Conservation (phyloP, 2,329 filamentous ascomycete species). For the Alternaria longipes region DNA sequence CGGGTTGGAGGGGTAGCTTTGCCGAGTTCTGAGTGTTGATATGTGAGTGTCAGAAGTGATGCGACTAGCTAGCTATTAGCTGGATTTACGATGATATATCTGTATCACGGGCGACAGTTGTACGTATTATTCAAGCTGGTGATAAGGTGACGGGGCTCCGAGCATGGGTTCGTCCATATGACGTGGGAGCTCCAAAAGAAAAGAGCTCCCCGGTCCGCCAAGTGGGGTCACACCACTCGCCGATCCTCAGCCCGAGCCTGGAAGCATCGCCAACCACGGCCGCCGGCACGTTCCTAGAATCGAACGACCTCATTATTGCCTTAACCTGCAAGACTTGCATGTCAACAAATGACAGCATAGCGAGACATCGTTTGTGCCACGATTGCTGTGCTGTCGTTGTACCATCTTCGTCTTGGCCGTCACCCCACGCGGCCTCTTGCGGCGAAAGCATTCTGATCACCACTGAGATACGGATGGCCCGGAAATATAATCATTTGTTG, state of each 20-base stretch:
- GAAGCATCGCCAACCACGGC: slow-evolving; percentile 3
- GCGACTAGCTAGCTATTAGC: not conserved
- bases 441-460: not conserved
- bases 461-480: not conserved
- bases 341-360: not conserved
- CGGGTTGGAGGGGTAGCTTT: slow-evolving; percentile 23
- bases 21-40: slow-evolving; percentile 8
- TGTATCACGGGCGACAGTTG: not conserved
- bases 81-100: not conserved
- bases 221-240: slow-evolving; percentile 29
- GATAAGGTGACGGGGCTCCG: slow-evolving; percentile 22
- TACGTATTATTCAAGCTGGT: slow-evolving; percentile 1
- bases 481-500: not conserved
- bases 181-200: slow-evolving; percentile 29
- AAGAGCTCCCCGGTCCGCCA: slow-evolving; percentile 23
- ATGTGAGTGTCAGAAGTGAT: slow-evolving; percentile 1
- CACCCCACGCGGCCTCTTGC: slow-evolving; percentile 6
- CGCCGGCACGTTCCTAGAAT: not conserved
- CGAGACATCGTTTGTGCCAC: not conserved
- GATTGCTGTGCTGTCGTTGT: not conserved
- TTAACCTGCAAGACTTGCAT: not conserved
- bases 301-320: not conserved
- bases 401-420: not conserved
- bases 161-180: slow-evolving; percentile 19
- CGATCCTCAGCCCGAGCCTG: slow-evolving; percentile 9